Evolutionary conservation across 176 grass and related monocot genomes (phyloP), one percentile per base, ranked within the genome.

Genomic region (Triticum urartu): DNA sequence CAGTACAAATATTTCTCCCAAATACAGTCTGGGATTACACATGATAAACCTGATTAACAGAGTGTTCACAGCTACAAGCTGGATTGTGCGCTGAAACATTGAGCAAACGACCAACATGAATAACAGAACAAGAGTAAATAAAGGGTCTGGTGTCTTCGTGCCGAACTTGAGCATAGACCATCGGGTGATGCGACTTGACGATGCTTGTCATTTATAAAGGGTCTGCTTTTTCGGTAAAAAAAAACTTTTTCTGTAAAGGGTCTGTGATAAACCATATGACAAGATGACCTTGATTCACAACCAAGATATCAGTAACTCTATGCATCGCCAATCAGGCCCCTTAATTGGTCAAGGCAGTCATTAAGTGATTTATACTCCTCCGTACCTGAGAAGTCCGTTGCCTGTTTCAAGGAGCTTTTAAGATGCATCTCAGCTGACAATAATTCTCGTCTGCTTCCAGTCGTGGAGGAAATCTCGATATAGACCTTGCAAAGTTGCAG

Each of bases 351-450:
- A 59, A 59, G 54, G 54, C 54, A 59, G 18, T 59, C 54, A 59
- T 59, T 59, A 59, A 59, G 54, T 21, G 54, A 59, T 59, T 59
- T 59, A 59, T 59, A 59, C 54, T 59, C 54, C 54, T 59, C 54
- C 7, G 54, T 59, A 9, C 54, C 54, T 59, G 54, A 59, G 7
- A 59, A 59, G 54, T 59, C 54, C 54, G 0, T 59, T 69, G 92
- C 92, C 95, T 94, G 95, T 84, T 94, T 97, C 68, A 97, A 91
- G 47, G 87, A 84, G 70, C 90, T 94, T 94, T 86, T 92, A 34
- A 97, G 88, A 67, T 94, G 95, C 92, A 97, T 92, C 87, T 94
- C 92, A 26, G 92, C 95, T 68, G 85, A 61, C 38, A 92, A 85
- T 86, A 97, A 84, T 56, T 97, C 92, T 81, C 79, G 85, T 6